These are phyloP conservation scores for Cicer chorassanicum DNA, from an alignment of 306 rosid species.

Conservation along the genomic window DNA sequence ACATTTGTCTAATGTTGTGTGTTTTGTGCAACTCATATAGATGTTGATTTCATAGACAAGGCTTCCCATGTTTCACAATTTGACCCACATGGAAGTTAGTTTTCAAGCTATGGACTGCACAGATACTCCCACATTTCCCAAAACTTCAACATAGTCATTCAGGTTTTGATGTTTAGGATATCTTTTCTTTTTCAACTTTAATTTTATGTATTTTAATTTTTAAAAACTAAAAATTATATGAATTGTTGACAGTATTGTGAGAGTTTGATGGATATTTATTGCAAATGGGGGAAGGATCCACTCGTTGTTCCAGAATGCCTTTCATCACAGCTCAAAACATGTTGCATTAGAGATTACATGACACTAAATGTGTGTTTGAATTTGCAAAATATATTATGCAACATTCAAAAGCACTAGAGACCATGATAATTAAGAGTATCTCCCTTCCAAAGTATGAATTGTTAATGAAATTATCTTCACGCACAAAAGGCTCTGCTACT, in stretches of 20 bases:
- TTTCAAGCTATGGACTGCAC: not conserved
- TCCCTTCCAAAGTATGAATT: not conserved
- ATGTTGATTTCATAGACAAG: fast-evolving
- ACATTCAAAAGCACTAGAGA: not conserved
- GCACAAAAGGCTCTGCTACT: not conserved
- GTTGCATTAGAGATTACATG: not conserved
- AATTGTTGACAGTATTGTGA: not conserved
- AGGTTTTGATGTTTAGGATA: not conserved
- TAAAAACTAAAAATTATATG: not conserved
- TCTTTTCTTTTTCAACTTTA: not conserved
- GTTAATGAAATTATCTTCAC: not conserved
- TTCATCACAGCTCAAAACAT: not conserved
- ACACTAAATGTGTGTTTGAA: not conserved
- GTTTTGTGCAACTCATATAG: not conserved
- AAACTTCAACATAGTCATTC: not conserved
- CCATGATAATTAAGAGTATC: not conserved
- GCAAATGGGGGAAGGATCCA: not conserved
- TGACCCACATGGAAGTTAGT: not conserved
- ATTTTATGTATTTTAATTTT: not conserved
- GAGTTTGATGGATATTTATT: not conserved
- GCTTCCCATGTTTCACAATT: not conserved
- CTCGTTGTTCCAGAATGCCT: not conserved
- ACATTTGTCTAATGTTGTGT: not conserved
- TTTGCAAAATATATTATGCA: conserved; percentile 1
- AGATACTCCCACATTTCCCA: not conserved